Evolutionary conservation across 257 asterid species (phyloP).

Genomic region (Solanum chiquidenum): DNA sequence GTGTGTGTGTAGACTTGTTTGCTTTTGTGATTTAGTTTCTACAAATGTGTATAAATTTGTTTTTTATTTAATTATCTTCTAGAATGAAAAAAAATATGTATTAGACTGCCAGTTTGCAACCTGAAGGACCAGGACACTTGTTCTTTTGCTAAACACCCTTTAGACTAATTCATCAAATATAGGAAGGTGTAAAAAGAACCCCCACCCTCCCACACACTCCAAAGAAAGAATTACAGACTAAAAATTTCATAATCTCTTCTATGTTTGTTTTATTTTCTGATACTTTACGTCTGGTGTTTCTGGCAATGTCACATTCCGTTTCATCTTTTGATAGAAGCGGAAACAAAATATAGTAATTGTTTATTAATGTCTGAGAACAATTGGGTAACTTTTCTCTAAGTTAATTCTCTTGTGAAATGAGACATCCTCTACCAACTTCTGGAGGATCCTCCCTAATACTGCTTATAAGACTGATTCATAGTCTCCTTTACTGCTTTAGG

Average conservation of each 20-base stretch:
- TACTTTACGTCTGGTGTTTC: neutral
- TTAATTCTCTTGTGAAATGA: neutral
- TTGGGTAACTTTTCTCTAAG: neutral
- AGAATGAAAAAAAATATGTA: neutral
- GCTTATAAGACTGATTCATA: neutral
- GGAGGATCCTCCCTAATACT: neutral
- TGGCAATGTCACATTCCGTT: neutral
- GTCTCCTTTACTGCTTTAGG: slow-evolving; percentile 31
- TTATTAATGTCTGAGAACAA: neutral
- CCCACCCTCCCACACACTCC: too few species aligned
- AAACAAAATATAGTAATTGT: neutral
- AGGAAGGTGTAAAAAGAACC: neutral
- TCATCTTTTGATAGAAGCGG: neutral
- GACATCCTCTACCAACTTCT: neutral
- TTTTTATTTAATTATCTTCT: neutral
- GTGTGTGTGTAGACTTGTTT: neutral
- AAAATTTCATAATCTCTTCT: neutral
- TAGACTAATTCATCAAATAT: neutral
- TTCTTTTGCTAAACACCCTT: neutral
- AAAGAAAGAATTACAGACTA: neutral
- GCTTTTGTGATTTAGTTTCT: neutral
- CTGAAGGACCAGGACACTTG: neutral
- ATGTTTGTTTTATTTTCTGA: neutral
- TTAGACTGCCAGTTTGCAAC: neutral
- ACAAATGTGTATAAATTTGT: neutral